Conservation (phyloP, 2,329 filamentous ascomycete genomes). For the Tetracladium maxilliforme region DNA sequence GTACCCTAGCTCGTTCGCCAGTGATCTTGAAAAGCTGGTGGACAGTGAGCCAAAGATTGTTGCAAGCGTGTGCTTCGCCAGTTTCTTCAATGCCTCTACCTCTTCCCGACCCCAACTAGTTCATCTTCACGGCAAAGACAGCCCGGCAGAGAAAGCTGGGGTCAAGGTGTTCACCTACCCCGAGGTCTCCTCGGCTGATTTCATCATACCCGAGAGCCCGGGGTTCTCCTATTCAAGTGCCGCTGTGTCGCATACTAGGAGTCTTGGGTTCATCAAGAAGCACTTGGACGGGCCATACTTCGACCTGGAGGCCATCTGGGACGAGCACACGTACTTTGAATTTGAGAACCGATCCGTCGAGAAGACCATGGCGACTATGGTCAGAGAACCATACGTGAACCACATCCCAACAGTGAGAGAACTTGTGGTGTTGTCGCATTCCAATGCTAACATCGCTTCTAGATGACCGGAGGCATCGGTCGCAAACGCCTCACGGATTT, state of each 20-base stretch:
- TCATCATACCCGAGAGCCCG: constrained; percentile 31
- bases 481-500: constrained; percentile 47
- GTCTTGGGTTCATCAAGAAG: constrained; percentile 48
- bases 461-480: constrained; percentile 55
- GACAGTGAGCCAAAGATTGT: too few relatives aligned
- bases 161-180: too few relatives aligned
- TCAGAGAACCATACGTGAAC: constrained; percentile 66
- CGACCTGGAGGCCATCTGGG: constrained; percentile 65
- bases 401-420: constrained; percentile 56
- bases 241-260: constrained; percentile 50
- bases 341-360: constrained; percentile 55
- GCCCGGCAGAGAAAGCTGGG: too few relatives aligned
- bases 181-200: constrained; percentile 23
- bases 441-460: too few relatives aligned
- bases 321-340: constrained; percentile 60
- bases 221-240: constrained; percentile 38
- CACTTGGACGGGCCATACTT: constrained; percentile 50
- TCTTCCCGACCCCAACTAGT: too few relatives aligned
- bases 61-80: too few relatives aligned
- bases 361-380: constrained; percentile 71
- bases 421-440: too few relatives aligned
- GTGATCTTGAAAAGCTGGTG: too few relatives aligned
- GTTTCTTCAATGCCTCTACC: too few relatives aligned
- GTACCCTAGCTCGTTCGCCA: too few relatives aligned
- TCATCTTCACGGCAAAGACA: constrained; percentile 18